Evolutionary conservation across 2,329 filamentous ascomycete genomes (phyloP).

Genomic region (Botryotinia narcissicola): DNA sequence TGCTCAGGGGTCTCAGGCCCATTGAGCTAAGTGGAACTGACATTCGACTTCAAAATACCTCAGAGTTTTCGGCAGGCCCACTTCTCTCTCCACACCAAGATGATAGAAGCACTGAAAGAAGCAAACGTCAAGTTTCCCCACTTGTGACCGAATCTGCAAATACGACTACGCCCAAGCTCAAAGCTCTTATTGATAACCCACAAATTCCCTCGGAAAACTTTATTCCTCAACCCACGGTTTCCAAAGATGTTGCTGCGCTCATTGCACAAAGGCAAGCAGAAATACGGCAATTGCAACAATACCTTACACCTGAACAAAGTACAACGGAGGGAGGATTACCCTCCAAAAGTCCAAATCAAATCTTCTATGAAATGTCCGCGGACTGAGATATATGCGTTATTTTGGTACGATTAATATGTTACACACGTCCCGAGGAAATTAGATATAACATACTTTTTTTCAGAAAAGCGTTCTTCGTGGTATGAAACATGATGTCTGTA

Average conservation of each 20-base stretch:
- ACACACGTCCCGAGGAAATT: background rate
- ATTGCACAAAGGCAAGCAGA: conserved; percentile 8
- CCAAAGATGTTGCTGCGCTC: background rate
- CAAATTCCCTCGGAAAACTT: background rate
- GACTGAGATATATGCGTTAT: background rate
- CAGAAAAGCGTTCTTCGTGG: background rate
- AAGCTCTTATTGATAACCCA: background rate
- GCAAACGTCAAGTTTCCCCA: background rate
- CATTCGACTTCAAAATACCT: background rate
- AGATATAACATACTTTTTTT: background rate
- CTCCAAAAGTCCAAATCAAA: background rate
- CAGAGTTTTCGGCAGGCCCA: background rate
- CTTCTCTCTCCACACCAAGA: background rate
- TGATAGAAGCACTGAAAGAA: background rate
- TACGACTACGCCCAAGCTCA: background rate
- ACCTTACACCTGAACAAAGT: background rate
- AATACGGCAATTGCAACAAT: conserved; percentile 4
- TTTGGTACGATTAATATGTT: background rate
- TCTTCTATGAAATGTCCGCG: conserved; percentile 9
- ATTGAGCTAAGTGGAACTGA: background rate
- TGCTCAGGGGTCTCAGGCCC: background rate
- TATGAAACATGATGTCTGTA: background rate
- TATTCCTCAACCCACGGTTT: background rate
- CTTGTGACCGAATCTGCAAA: background rate
- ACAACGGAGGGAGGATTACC: background rate